These are phyloP conservation scores for Ceriops tagal DNA, from an alignment of 345 rosid genomes.

Conservation along the genomic window DNA sequence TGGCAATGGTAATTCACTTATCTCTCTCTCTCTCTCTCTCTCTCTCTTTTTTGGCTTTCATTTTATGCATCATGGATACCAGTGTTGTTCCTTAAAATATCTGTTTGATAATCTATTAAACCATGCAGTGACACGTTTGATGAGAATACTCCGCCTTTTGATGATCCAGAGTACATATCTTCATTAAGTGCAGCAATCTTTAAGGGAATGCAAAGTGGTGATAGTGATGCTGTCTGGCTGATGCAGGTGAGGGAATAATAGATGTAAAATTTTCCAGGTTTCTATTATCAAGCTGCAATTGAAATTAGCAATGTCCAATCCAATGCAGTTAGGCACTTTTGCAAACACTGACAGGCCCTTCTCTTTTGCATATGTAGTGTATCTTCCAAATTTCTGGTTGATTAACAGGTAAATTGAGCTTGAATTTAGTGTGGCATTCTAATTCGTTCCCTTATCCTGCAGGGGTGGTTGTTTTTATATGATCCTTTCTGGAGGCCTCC, in stretches of 20 bases:
- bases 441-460: slow-evolving; percentile 13
- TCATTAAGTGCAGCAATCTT: slow-evolving; percentile 67
- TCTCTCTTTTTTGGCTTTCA: neutral
- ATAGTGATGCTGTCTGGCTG: slow-evolving; percentile 62
- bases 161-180: slow-evolving; percentile 61
- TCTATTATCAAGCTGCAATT: neutral
- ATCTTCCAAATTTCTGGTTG: neutral
- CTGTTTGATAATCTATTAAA: slow-evolving; percentile 18
- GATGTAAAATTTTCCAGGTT: slow-evolving; percentile 9
- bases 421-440: slow-evolving; percentile 10
- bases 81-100: neutral
- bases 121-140: slow-evolving; percentile 64
- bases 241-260: slow-evolving; percentile 56
- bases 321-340: neutral
- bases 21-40: neutral
- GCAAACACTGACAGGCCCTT: neutral
- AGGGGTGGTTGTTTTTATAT: slow-evolving; percentile 78
- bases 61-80: neutral
- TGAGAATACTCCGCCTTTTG: slow-evolving; percentile 74
- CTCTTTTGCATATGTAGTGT: neutral
- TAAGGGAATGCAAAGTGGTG: slow-evolving; percentile 65
- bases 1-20: neutral
- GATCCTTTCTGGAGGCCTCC: slow-evolving; percentile 81
- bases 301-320: neutral
- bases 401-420: neutral